A percentile compares a stretch with the other conserved stretches of the same genome.
These are phyloP conservation scores for Globisporangium megalacanthum DNA, from an alignment of 352 stramenopile species.

Conservation along the genomic window DNA sequence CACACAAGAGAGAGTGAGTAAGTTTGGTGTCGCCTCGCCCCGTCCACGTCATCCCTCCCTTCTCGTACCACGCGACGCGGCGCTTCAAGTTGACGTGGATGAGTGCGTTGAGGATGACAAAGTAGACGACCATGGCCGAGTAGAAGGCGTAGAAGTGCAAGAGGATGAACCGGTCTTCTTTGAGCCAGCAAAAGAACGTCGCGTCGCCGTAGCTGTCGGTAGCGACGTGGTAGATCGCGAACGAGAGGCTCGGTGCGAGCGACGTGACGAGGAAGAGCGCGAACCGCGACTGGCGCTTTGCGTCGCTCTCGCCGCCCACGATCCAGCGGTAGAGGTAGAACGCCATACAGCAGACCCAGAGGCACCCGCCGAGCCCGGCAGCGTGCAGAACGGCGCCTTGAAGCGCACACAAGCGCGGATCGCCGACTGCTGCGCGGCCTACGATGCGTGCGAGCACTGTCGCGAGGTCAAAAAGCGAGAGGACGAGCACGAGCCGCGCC, in stretches of 20 bases:
- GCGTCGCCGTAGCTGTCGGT: constrained; percentile 64
- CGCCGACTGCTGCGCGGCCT: constrained; percentile 37
- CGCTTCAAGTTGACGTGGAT: constrained; percentile 66
- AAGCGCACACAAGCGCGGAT: constrained; percentile 36
- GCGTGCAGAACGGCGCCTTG: constrained; percentile 60
- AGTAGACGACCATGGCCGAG: constrained; percentile 60
- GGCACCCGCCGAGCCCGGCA: constrained; percentile 45
- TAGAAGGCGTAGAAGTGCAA: constrained; percentile 79
- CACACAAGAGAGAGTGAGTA: constrained; percentile 3
- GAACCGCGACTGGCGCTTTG: constrained; percentile 55
- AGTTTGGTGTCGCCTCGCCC: too few species aligned
- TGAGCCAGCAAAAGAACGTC: constrained; percentile 83
- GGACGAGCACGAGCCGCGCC: constrained; percentile 60
- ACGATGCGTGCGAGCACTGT: constrained; percentile 48
- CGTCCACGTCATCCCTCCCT: too few species aligned
- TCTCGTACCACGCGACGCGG: constrained; percentile 45
- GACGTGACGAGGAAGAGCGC: constrained; percentile 43
- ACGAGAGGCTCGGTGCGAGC: constrained; percentile 39
- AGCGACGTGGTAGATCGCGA: constrained; percentile 57
- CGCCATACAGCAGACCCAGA: constrained; percentile 74
- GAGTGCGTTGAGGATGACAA: constrained; percentile 55
- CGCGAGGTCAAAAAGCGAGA: constrained; percentile 65
- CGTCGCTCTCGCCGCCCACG: constrained; percentile 60
- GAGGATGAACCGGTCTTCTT: constrained; percentile 58
- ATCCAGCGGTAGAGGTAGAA: constrained; percentile 84